Evolutionary conservation across 331 rosid genomes (phyloP), one percentile per base, ranked within the genome.

Genomic region (Spiraea crenata): DNA sequence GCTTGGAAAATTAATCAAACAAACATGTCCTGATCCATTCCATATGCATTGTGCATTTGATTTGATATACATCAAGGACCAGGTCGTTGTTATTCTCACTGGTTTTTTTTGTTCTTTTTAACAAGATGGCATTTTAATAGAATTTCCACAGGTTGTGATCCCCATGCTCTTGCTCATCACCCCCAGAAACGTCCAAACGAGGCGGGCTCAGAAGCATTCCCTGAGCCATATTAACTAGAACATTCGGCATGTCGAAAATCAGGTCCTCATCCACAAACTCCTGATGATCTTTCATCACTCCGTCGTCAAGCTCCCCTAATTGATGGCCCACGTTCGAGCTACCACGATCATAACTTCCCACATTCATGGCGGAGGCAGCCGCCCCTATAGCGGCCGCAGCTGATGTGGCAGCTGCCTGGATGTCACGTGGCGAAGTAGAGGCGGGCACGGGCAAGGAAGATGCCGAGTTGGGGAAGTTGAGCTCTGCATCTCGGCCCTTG

Each of bases 161-260:
- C 42, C 76, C 90, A 9, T 63, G 40, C 58, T 82, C 48, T 16
- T 76, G 85, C 4, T 50, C 57, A 7, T 65, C 80, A 12, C 77
- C 85, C 6, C 72, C 72, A 17, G 70, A 68, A 46, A 81, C 42
- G 52, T 87, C 93, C 81, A 84, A 81, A 75, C 85, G 92, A 57
- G 99, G 99, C 84, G 99, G 99, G 61, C 88, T 84, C 1, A 93
- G 86, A 13, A 91, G 81, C 97, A 93, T 91, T 81, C 97, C 99
- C 57, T 93, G 86, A 3, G 99, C 97, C 97, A 93, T 93, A 52
- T 89, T 85, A 42, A 63, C 64, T n/a, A 93, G 52, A 73, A 91
- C 88, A 86, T 89, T 93, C 0, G 97, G 97, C 89, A 89, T 91
- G 50, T 91, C 87, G 74, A 93, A 91, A 69, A 93, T 85, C 75